A percentile compares a stretch with the other conserved stretches of the same genome.
These are phyloP conservation scores for Salix dunnii DNA, from an alignment of 345 rosid genomes.

Conservation along the genomic window DNA sequence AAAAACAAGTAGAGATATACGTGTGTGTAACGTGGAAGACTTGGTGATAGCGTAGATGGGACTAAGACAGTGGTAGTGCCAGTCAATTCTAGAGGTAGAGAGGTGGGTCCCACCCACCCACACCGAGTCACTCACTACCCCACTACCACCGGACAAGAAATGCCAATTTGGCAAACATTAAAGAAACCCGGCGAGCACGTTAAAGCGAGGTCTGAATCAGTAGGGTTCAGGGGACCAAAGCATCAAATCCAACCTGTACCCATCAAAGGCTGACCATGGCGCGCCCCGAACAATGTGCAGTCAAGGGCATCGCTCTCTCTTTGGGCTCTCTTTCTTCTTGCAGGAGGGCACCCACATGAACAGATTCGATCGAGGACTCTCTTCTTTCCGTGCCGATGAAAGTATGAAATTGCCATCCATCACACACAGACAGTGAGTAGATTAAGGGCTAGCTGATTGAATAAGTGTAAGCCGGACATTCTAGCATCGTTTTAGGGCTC, in stretches of 20 bases:
- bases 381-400: not conserved
- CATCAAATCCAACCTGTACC: slow-evolving; percentile 13
- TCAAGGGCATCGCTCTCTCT: slow-evolving; percentile 3
- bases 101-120: slow-evolving; percentile 21
- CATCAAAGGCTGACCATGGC: slow-evolving; percentile 7
- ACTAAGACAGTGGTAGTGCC: not conserved
- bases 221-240: slow-evolving; percentile 31
- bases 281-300: slow-evolving; percentile 4
- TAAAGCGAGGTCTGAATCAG: slow-evolving; percentile 16
- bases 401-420: not conserved
- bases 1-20: too few species aligned
- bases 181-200: slow-evolving; percentile 43
- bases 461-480: slow-evolving; percentile 6
- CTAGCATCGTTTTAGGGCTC: not conserved
- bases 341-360: not conserved
- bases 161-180: slow-evolving; percentile 40
- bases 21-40: too few species aligned
- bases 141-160: slow-evolving; percentile 32
- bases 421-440: too few species aligned
- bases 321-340: too few species aligned
- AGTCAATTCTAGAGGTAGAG: slow-evolving; percentile 10
- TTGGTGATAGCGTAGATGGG: not conserved
- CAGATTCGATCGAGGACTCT: not conserved
- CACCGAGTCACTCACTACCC: slow-evolving; percentile 3
- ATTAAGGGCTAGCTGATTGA: not conserved